A percentile compares a stretch with the other conserved stretches of the same genome.
Conservation (phyloP, 257 asterid genomes). For the Primulina tabacum region DNA sequence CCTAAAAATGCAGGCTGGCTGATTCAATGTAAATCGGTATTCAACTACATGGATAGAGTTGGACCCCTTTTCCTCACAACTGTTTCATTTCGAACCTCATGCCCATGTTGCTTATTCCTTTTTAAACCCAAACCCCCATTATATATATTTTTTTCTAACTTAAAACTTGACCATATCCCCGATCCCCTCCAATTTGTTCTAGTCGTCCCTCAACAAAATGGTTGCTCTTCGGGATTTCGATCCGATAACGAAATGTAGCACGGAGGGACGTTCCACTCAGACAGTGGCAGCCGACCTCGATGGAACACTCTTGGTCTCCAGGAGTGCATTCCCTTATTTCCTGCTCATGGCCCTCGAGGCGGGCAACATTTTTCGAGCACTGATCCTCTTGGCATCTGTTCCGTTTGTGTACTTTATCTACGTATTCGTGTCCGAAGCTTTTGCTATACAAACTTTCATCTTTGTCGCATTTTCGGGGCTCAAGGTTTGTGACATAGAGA, state of each 20-base stretch:
- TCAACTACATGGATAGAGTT: conserved; percentile 45
- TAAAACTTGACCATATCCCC: not conserved
- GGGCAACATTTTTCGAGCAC: conserved; percentile 67
- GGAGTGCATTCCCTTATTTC: conserved; percentile 70
- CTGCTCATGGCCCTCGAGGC: conserved; percentile 86
- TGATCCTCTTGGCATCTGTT: conserved; percentile 45
- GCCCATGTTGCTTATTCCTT: conserved; percentile 38
- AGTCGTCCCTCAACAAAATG: conserved; percentile 33
- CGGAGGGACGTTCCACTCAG: conserved; percentile 51
- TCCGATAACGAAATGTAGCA: conserved; percentile 51
- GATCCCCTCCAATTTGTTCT: not conserved
- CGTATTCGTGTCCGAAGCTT: conserved; percentile 56
- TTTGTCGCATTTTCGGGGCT: conserved; percentile 68
- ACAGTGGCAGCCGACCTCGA: conserved; percentile 84
- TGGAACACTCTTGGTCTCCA: conserved; percentile 63
- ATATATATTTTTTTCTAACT: conserved; percentile 1
- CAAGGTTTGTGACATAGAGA: conserved; percentile 65
- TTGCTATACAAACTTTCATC: conserved; percentile 47
- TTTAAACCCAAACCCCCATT: conserved; percentile 46
- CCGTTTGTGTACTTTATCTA: conserved; percentile 56
- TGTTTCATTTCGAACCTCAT: conserved; percentile 32
- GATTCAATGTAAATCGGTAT: conserved; percentile 57
- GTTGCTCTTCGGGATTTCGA: conserved; percentile 47
- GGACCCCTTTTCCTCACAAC: conserved; percentile 39
- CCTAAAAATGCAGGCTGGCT: conserved; percentile 83